phyloP scores from a whole-genome alignment of 495 filamentous ascomycete species.

The Hypoxylon lienhwacheense region DNA sequence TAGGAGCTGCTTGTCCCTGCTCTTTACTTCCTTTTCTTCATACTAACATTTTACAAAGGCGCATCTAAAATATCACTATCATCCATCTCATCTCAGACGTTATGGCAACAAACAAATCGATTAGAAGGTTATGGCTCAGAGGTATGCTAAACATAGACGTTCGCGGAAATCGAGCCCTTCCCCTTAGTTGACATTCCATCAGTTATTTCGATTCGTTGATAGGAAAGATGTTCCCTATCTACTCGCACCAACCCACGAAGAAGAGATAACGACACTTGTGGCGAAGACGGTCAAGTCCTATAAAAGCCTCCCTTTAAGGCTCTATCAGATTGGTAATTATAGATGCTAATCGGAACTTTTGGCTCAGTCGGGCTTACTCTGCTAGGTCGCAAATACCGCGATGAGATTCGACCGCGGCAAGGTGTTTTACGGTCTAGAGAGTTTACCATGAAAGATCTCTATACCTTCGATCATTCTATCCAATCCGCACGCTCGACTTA shows the following conservation, averaged over 20 bases:
- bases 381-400: slow-evolving; percentile 85
- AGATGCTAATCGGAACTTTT: slow-evolving; percentile 24
- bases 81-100: slow-evolving; percentile 77
- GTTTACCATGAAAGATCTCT: slow-evolving; percentile 98
- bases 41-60: slow-evolving; percentile 49
- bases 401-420: slow-evolving; percentile 85
- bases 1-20: slow-evolving; percentile 40
- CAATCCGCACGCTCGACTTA: slow-evolving; percentile 76
- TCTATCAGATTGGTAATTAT: slow-evolving; percentile 92
- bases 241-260: slow-evolving; percentile 92
- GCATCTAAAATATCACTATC: slow-evolving; percentile 89
- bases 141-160: slow-evolving; percentile 42
- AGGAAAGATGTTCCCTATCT: slow-evolving; percentile 74
- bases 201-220: slow-evolving; percentile 83
- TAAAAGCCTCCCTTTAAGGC: slow-evolving; percentile 78
- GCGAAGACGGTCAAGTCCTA: slow-evolving; percentile 76
- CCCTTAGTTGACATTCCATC: neutral
- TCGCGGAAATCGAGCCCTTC: neutral
- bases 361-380: slow-evolving; percentile 14
- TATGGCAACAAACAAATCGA: slow-evolving; percentile 67
- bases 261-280: slow-evolving; percentile 87
- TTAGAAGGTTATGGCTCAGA: slow-evolving; percentile 64
- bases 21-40: neutral
- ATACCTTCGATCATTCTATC: slow-evolving; percentile 81
- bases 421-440: slow-evolving; percentile 89